Base-by-base conservation (phyloP, 306 rosid species). In the Cucumis cinereus region DNA sequence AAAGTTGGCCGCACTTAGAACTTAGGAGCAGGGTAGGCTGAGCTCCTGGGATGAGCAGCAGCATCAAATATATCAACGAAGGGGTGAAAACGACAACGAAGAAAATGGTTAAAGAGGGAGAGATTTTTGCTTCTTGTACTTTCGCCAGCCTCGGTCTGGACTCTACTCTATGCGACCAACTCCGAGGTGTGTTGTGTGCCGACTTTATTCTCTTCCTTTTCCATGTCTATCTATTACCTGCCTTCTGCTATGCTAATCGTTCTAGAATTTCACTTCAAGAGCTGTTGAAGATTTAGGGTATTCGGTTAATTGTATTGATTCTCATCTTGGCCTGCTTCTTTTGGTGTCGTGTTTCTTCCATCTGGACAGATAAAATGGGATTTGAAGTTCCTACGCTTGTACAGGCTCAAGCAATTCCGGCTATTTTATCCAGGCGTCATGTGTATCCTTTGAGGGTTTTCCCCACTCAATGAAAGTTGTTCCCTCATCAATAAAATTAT, bases 321-420 rank as follows among this genome's bases (percentile, higher is more conserved):
- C 23, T 45, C 41, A 68, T 24, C 12, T 20, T 24, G 57, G 52
- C 8, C 56, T 69, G 22, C 17, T 23, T 69, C 56, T 69, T 14
- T 7, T 8, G 35, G 16, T 24, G n/a, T 58, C n/a, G 33, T 40
- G 63, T 30, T 19, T 38, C 52, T 24, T 35, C 59, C 36, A 26
- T 41, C 24, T 38, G 6, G 77, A 54, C 83, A 93, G 98, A 91
- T 43, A 88, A 96, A 79, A 56, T 93, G 92, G 89, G 92, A 1
- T 93, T 88, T 79, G 93, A 91, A 80, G 90, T 66, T 74, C 98
- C 97, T 10, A 93, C 98, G 5, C 70, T 83, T 76, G 91, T 93
- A 0, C 98, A 91, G 82, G 98, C 97, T 79, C 87, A 93, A 77
- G 88, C 96, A 0, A 90, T 93, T 76, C 97, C 97, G 60, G 88